Conservation (phyloP, 768 basidiomycete species). For the Neoboletus brunneissimus region DNA sequence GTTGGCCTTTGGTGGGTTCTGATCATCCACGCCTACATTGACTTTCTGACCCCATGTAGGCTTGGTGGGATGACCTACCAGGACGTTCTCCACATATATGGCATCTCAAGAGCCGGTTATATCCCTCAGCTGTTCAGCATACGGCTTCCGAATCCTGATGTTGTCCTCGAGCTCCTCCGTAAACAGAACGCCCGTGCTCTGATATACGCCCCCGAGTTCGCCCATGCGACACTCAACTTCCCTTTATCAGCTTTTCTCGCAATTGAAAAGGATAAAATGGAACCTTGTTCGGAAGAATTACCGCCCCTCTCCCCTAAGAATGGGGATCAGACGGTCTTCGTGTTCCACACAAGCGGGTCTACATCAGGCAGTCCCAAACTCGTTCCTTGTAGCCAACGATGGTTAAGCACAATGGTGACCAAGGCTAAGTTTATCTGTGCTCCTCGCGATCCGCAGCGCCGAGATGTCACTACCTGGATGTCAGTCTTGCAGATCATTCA, state of each 20-base stretch:
- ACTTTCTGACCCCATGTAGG: conserved; percentile 41
- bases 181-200: conserved; percentile 62
- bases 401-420: conserved; percentile 58
- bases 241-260: conserved; percentile 50
- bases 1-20: conserved; percentile 69
- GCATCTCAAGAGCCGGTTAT: conserved; percentile 72
- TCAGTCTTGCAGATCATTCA: conserved; percentile 38
- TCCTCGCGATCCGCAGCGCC: conserved; percentile 48
- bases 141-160: conserved; percentile 67
- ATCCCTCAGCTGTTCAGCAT: conserved; percentile 77
- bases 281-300: conserved; percentile 36
- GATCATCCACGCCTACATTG: background rate
- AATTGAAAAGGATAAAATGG: conserved; percentile 39
- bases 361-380: conserved; percentile 84
- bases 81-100: conserved; percentile 73
- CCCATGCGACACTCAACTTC: conserved; percentile 40
- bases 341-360: conserved; percentile 81
- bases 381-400: conserved; percentile 65
- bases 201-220: conserved; percentile 60
- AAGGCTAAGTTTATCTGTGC: conserved; percentile 55
- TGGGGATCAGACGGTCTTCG: conserved; percentile 50
- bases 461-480: conserved; percentile 75
- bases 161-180: conserved; percentile 67
- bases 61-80: conserved; percentile 68
- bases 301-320: conserved; percentile 40